Base-by-base conservation (phyloP, 768 basidiomycete species). In the Cystofilobasidium capitatum region DNA sequence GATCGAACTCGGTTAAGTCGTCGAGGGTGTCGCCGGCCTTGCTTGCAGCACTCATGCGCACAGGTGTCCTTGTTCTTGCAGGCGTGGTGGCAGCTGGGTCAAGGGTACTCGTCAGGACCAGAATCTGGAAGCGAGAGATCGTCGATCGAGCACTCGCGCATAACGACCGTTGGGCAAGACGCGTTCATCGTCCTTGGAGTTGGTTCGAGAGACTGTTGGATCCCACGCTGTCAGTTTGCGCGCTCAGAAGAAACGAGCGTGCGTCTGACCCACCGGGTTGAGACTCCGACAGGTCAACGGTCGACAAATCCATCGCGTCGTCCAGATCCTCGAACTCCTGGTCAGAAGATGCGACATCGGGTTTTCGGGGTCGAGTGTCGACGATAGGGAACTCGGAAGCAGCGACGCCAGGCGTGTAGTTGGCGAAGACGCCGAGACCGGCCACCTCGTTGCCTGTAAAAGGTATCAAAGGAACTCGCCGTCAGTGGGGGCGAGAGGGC, bases 401-500 rank as follows among this genome's bases (percentile, higher is more conserved):
- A n/a, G 37, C 36, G 16, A 62, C 60, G 26, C 39, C 55, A 26
- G 58, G 49, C 16, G 42, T 26, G 29, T 55, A 68, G 17, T 59
- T 68, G 16, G 59, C 61, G 37, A 55, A 62, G 3, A 39, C 47
- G n/a, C 51, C 45, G n/a, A 68, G 42, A n/a, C 66, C 66, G 22
- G 59, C 51, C 17, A 62, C 54, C 59, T 68, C 66, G 47, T 62
- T 62, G 51, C 68, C 44, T 63, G 24, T 26, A 51, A 31, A 26
- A 20, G 42, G 29, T 8, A 63, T 12, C n/a, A n/a, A n/a, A n/a
- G n/a, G n/a, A n/a, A n/a, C n/a, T n/a, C n/a, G n/a, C n/a, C n/a
- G 62, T 3, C 20, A 10, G 61, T 20, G n/a, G 2, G n/a, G 7
- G 45, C 22, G 13, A 49, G 16, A n/a, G 37, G 13, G 31, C 17